Percentiles rank a stretch among this genome's conserved stretches.
These are phyloP conservation scores for Haberlea rhodopensis DNA, from an alignment of 257 asterid genomes.

Conservation along the genomic window DNA sequence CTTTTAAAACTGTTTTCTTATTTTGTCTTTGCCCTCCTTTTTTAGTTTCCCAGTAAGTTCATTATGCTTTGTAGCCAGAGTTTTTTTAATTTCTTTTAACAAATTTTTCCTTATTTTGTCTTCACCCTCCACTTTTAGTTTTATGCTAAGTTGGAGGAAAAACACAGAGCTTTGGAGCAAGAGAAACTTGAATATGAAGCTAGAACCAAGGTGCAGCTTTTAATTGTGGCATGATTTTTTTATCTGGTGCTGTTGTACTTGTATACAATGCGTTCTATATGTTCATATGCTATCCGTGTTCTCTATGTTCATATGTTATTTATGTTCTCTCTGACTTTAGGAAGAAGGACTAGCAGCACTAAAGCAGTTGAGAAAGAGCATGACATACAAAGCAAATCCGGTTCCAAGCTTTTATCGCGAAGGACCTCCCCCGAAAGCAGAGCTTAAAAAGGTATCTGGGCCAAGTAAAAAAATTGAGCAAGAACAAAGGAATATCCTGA, in stretches of 20 bases:
- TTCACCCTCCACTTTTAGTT: conserved; percentile 37
- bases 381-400: conserved; percentile 85
- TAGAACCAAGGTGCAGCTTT: conserved; percentile 53
- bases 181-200: conserved; percentile 74
- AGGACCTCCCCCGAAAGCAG: conserved; percentile 84
- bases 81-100: conserved; percentile 1
- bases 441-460: conserved; percentile 68
- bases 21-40: not conserved
- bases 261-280: not conserved
- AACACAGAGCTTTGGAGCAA: conserved; percentile 80
- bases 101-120: conserved; percentile 1
- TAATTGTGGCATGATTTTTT: not conserved
- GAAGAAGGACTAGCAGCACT: conserved; percentile 76
- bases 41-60: conserved; percentile 49
- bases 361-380: conserved; percentile 78
- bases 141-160: conserved; percentile 72
- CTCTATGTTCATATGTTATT: not conserved
- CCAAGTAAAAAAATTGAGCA: not conserved
- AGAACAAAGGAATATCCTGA: not conserved
- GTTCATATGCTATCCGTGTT: too few relatives aligned
- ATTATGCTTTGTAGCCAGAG: not conserved
- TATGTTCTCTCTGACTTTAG: conserved; percentile 39
- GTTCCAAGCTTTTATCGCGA: conserved; percentile 78
- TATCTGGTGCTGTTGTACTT: not conserved
- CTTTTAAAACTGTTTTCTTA: conserved; percentile 2